These are phyloP conservation scores for Candida pseudofarinosa DNA, from an alignment of 805 yeast species.

Conservation along the genomic window DNA sequence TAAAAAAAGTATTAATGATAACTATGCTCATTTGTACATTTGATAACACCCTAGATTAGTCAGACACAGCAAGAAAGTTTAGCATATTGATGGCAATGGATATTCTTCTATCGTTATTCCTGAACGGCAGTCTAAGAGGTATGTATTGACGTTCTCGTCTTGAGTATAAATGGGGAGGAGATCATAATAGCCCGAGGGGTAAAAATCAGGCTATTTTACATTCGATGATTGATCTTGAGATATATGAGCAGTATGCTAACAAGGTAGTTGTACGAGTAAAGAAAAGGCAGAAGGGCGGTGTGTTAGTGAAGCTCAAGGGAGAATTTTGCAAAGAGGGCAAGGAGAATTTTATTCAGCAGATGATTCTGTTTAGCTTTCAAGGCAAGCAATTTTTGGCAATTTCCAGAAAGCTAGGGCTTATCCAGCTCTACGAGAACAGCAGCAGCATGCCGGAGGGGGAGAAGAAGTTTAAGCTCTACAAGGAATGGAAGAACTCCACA, in stretches of 20 bases:
- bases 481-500: conserved; percentile 32
- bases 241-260: conserved; percentile 10
- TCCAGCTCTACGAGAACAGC: conserved; percentile 23
- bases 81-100: conserved; percentile 8
- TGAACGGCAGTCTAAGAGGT: conserved; percentile 16
- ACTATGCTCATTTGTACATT: background rate
- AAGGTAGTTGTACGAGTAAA: conserved; percentile 14
- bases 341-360: conserved; percentile 18
- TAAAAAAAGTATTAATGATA: background rate
- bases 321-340: conserved; percentile 14
- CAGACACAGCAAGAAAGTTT: background rate
- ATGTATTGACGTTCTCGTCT: conserved; percentile 9
- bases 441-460: conserved; percentile 1
- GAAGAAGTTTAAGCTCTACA: conserved; percentile 17
- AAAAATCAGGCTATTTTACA: background rate
- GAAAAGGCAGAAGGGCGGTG: conserved; percentile 3
- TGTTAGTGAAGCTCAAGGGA: conserved; percentile 9
- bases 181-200: background rate
- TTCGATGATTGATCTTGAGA: background rate
- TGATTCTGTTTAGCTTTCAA: conserved; percentile 16
- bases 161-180: background rate
- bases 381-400: conserved; percentile 19
- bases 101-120: conserved; percentile 15
- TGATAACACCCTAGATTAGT: background rate
- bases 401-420: conserved; percentile 22